Conservation (phyloP, 352 stramenopile species). For the Blastocystis sp. region DNA sequence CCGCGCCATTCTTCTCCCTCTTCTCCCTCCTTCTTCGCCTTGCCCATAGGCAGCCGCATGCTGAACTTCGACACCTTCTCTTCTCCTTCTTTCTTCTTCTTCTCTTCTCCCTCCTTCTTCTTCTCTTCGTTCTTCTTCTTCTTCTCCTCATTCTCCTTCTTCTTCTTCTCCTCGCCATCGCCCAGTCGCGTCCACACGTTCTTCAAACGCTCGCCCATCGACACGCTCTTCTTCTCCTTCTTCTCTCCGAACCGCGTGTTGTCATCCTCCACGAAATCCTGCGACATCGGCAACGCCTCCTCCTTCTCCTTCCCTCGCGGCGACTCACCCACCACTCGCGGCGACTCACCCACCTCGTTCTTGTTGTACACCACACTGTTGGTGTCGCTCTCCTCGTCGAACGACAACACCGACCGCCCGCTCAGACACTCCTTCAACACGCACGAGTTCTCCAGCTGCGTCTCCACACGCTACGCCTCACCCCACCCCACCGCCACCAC, state of each 20-base stretch:
- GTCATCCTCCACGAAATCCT: constrained; percentile 50
- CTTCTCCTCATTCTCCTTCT: constrained; percentile 13
- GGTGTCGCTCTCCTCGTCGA: constrained; percentile 40
- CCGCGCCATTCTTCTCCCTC: neutral
- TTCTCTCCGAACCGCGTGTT: neutral
- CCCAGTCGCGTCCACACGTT: constrained; percentile 21
- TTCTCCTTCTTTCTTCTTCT: constrained; percentile 1
- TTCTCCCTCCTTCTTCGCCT: constrained; percentile 35
- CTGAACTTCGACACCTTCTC: constrained; percentile 34
- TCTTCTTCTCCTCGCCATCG: constrained; percentile 36
- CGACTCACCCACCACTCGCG: neutral
- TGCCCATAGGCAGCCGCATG: neutral
- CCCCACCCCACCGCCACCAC: neutral
- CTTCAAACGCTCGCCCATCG: constrained; percentile 37
- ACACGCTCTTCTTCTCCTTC: constrained; percentile 48
- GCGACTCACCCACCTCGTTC: neutral
- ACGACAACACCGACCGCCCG: neutral
- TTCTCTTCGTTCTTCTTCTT: neutral
- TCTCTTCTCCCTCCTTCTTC: neutral
- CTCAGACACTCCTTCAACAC: neutral
- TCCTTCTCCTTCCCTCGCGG: neutral
- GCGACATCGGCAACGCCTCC: constrained; percentile 5
- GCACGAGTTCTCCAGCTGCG: neutral
- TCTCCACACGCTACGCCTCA: neutral
- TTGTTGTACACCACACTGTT: constrained; percentile 52